Conservation (phyloP, 352 stramenopile species). For the Pythium coloratum region DNA sequence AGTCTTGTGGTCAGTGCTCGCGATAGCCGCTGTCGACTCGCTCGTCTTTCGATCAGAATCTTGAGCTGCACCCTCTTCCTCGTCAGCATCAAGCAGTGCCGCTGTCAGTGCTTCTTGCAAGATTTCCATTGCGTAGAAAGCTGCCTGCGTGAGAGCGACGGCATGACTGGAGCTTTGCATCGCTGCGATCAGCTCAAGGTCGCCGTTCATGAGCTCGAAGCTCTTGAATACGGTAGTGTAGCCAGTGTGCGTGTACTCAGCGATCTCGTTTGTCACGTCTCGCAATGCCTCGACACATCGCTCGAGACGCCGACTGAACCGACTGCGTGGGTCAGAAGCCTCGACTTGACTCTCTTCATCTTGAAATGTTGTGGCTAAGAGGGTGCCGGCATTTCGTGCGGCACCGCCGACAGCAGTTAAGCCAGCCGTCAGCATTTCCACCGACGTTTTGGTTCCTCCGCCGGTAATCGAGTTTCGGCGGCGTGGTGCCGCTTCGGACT, state of each 20-base stretch:
- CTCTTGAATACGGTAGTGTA: slow-evolving; percentile 26
- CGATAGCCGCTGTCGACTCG: neutral
- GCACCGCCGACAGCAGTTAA: slow-evolving; percentile 16
- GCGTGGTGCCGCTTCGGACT: neutral
- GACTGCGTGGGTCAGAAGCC: neutral
- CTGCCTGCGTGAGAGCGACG: slow-evolving; percentile 21
- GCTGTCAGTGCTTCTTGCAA: slow-evolving; percentile 25
- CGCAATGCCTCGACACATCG: slow-evolving; percentile 10
- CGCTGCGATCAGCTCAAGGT: slow-evolving; percentile 29
- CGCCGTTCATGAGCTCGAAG: slow-evolving; percentile 28
- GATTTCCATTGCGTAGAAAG: slow-evolving; percentile 27
- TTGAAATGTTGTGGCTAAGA: slow-evolving; percentile 6
- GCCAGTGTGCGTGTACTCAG: slow-evolving; percentile 14
- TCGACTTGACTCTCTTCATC: neutral
- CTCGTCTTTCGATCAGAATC: neutral
- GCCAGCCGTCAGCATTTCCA: slow-evolving; percentile 17
- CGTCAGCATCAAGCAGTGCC: slow-evolving; percentile 12
- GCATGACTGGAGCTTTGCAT: slow-evolving; percentile 29
- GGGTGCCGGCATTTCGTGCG: slow-evolving; percentile 1
- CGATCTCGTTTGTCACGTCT: slow-evolving; percentile 10
- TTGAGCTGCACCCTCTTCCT: neutral
- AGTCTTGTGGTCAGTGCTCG: neutral
- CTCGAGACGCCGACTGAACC: slow-evolving; percentile 1
- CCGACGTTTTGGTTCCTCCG: neutral
- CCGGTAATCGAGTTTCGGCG: slow-evolving; percentile 2